Base-by-base conservation (phyloP, 2,329 filamentous ascomycete genomes). In the Stachybotrys echinatus region DNA sequence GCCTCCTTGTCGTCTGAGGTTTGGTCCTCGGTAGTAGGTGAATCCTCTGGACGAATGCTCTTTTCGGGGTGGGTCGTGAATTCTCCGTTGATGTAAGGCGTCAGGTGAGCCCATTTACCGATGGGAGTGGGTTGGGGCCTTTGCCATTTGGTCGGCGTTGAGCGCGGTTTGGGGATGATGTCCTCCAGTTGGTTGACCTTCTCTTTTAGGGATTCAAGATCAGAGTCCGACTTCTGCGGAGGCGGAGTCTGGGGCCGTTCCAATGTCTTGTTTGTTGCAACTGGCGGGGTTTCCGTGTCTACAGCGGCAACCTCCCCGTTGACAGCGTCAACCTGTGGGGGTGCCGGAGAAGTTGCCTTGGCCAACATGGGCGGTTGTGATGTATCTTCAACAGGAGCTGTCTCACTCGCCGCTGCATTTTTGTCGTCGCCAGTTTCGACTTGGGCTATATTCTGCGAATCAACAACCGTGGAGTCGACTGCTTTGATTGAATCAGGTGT, bases 21-120 rank as follows among this genome's bases (percentile, higher is more conserved):
- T 22, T 55, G 54, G 22, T 69, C 65, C 7, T 68, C 66, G 21
- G 55, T 53, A 23, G 57, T 52, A 3, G 54, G 56, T 19, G 68
- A 66, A 18, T 68, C 67, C 7, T 68, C 64, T 17, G 56, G 50
- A 12, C 59, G 59, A 18, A 54, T 52, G 50, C 62, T 69, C 53
- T 61, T 69, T 49, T 72, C 71, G 1, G 72, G 72, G 42, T 74
- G 73, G 2, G 61, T 54, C 21, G 67, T 54, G 48, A 61, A 70
- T 50, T 74, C 70, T 17, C 64, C 67, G 23, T 67, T 62, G 7
- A 74, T 50, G 46, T 72, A 74, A 4, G 72, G 68, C 2, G 68
- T 73, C 8, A 74, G 59, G 39, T 70, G 55, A 19, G 68, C 58
- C 66, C 69, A 74, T 20, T 65, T 63, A 3, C 68, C 65, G 12